A percentile compares a stretch with the other conserved stretches of the same genome.
Conservation (phyloP, 306 rosid genomes). For the Cicer cuneatum region DNA sequence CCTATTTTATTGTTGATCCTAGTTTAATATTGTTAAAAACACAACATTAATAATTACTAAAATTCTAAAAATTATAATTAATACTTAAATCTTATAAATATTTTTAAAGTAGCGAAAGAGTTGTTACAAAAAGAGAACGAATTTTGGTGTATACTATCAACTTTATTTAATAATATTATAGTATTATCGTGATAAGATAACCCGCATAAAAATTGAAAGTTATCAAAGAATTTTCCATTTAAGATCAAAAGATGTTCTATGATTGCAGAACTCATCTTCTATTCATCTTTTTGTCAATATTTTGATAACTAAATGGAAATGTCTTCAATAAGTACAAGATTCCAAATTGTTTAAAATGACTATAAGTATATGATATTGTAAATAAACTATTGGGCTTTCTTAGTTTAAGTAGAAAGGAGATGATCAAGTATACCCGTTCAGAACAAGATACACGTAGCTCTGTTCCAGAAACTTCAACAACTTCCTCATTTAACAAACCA, state of each 20-base stretch:
- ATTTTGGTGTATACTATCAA: neutral
- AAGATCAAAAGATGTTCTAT: constrained; percentile 6
- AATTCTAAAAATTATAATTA: too few relatives aligned
- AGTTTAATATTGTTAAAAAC: too few relatives aligned
- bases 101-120: too few relatives aligned
- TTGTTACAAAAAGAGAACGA: neutral
- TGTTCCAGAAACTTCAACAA: neutral
- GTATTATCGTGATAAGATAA: neutral
- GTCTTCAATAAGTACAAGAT: neutral
- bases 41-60: too few relatives aligned
- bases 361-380: neutral
- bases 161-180: neutral
- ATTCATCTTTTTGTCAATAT: neutral
- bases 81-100: too few relatives aligned
- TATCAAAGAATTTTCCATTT: neutral
- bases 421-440: neutral
- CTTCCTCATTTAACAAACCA: neutral
- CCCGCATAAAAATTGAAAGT: neutral
- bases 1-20: too few relatives aligned
- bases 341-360: too few relatives aligned
- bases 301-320: neutral
- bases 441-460: neutral
- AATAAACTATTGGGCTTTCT: neutral
- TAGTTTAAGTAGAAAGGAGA: neutral
- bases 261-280: neutral